Percentiles rank a stretch among this genome's conserved stretches.
These are phyloP conservation scores for Penicillium sp. DNA, from an alignment of 2,329 filamentous ascomycete species.

Conservation along the genomic window DNA sequence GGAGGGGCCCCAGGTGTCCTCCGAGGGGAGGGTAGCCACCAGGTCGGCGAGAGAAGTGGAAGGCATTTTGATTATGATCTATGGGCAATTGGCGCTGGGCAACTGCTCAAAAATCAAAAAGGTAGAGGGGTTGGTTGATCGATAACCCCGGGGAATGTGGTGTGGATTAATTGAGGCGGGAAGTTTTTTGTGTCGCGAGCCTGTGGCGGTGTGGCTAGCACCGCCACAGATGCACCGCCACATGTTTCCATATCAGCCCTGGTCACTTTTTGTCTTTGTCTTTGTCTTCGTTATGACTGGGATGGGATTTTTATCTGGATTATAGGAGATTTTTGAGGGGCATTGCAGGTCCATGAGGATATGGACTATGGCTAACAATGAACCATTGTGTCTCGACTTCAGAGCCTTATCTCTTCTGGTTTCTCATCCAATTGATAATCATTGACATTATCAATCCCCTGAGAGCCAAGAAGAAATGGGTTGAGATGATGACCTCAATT, in stretches of 20 bases:
- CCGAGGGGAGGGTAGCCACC: conserved; percentile 68
- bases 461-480: neutral
- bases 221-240: conserved; percentile 15
- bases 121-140: conserved; percentile 12
- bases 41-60: conserved; percentile 61
- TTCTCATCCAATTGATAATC: neutral
- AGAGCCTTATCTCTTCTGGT: neutral
- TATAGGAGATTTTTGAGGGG: neutral
- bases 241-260: neutral
- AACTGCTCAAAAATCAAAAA: conserved; percentile 17
- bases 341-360: neutral
- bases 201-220: conserved; percentile 20
- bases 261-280: neutral
- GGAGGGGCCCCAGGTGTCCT: conserved; percentile 83
- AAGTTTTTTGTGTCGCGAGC: conserved; percentile 31
- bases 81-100: conserved; percentile 12
- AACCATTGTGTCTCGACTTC: neutral
- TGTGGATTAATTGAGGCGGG: conserved; percentile 24
- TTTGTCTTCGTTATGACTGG: neutral
- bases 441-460: neutral
- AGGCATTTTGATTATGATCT: conserved; percentile 42
- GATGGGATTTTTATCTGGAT: neutral
- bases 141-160: conserved; percentile 21
- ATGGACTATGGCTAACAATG: neutral
- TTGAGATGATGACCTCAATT: neutral